Evolutionary conservation across 2,329 filamentous ascomycete species (phyloP), one percentile per base, ranked within the genome.

Genomic region (Leptographium radiaticola): DNA sequence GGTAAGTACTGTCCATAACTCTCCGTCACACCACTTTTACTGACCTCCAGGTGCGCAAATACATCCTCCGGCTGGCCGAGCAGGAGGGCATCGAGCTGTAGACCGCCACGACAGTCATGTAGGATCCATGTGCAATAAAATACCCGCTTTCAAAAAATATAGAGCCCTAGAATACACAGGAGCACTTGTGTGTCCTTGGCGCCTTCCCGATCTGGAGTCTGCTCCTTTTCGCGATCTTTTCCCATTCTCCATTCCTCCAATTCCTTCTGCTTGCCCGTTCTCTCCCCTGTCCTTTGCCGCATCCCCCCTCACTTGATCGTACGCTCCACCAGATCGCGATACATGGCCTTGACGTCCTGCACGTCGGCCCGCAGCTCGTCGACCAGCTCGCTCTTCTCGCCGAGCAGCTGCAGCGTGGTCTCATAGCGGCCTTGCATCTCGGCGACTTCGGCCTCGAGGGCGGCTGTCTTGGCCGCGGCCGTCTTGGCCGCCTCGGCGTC

Each of bases 321-420:
- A 64, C 84, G 81, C 70, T 95, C 87, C 49, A 95, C 86, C 67
- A 98, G 70, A 65, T 97, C 91, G 60, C 89, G 81, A 72, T 97
- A 97, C 77, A 98, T 95, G 64, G 84, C 85, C 74, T 98, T 98
- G 66, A 98, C 76, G 73, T 98, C 93, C 59, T 83, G 75, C 52
- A 98, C 86, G 73, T 97, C 93, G 13, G 86, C 84, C 67, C 77
- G 82, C 60, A 98, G 72, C 74, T 98, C 93, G 64, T 95, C 89
- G 2, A 95, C 90, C 64, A 86, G 73, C 74, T 98, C 93, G 67
- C 89, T 95, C 79, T 95, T 95, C 77, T 98, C 93, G 1, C 93
- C 93, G 54, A 98, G 71, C 81, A 97, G 84, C 71, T 97, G 90
- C 52, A 98, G 74, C 56, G 89, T 94, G 15, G 89, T 93, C 65